Conservation (phyloP, 2,329 filamentous ascomycete species). For the Cryoendolithus antarcticus region DNA sequence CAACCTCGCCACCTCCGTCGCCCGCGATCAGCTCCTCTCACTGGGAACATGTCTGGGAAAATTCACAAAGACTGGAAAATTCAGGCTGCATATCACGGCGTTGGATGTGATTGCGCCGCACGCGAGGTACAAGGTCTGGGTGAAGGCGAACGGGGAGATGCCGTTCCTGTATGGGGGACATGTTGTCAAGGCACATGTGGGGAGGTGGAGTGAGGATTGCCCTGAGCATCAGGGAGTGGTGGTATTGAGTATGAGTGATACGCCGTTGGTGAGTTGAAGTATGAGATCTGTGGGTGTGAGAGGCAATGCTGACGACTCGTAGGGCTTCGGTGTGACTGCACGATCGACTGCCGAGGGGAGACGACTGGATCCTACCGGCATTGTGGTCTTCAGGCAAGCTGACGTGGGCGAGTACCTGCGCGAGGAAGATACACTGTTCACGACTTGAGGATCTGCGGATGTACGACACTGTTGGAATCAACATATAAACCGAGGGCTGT, state of each 20-base stretch:
- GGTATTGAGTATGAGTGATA: conserved; percentile 85
- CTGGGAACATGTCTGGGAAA: conserved; percentile 88
- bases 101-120: conserved; percentile 81
- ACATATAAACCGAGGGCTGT: too few relatives aligned
- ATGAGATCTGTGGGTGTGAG: neutral
- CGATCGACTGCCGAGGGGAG: conserved; percentile 72
- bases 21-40: conserved; percentile 68
- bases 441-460: conserved; percentile 27
- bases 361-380: conserved; percentile 76
- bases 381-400: conserved; percentile 80
- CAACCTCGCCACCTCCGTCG: conserved; percentile 78
- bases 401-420: conserved; percentile 92
- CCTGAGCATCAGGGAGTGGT: conserved; percentile 88
- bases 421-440: conserved; percentile 58
- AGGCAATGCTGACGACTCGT: conserved; percentile 12
- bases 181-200: conserved; percentile 70
- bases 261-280: conserved; percentile 45
- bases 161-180: conserved; percentile 93
- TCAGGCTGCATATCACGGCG: conserved; percentile 85
- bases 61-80: conserved; percentile 94
- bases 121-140: conserved; percentile 93
- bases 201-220: conserved; percentile 79
- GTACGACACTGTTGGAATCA: too few relatives aligned
- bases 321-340: conserved; percentile 89
- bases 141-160: conserved; percentile 94